Evolutionary conservation across 805 yeast genomes (phyloP), one percentile per base, ranked within the genome.

Genomic region (Myxozyma melibiosi): DNA sequence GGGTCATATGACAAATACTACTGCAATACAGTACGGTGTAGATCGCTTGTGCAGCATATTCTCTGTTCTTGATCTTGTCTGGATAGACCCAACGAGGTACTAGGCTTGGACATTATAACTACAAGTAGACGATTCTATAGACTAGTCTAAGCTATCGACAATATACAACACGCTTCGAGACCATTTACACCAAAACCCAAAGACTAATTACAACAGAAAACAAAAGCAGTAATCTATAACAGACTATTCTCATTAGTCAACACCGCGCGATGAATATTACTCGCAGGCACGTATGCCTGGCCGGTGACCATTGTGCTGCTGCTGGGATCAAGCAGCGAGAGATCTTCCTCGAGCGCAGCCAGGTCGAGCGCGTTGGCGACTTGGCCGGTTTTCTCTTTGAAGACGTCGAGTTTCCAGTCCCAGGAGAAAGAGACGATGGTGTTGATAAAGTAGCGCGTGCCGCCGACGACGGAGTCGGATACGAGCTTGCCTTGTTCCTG

Each of bases 381-480:
- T 13, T 33, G 31, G 20, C 31, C 40, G 2, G 49, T 33, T 24
- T 45, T 45, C 16, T 49, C 53, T 7, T 40, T 30, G 45, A 49
- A 49, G 9, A 49, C 25, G 2, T 39, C 44, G 2, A 11, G 6
- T 27, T 49, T 49, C 53, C 53, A 49, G 14, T 49, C 34, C 44
- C 44, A 49, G 3, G 22, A 16, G 28, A 39, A 51, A 2, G 53
- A 24, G 8, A 53, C 20, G 4, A 60, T 43, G 5, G 35, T 13
- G 51, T 88, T 88, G 41, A 74, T 68, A 66, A 80, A 87, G 69
- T 82, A 88, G 48, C 80, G 78, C 2, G 83, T 78, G 0, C 94
- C 95, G 44, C 83, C 78, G 1, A 85, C 74, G 62, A 83, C 83
- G 64, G 84, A 84, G 71, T 88, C 96, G 1, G 53, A 49, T 2